These are phyloP conservation scores for Beauveria medogensis DNA, from an alignment of 2,329 filamentous ascomycete genomes.

Conservation along the genomic window DNA sequence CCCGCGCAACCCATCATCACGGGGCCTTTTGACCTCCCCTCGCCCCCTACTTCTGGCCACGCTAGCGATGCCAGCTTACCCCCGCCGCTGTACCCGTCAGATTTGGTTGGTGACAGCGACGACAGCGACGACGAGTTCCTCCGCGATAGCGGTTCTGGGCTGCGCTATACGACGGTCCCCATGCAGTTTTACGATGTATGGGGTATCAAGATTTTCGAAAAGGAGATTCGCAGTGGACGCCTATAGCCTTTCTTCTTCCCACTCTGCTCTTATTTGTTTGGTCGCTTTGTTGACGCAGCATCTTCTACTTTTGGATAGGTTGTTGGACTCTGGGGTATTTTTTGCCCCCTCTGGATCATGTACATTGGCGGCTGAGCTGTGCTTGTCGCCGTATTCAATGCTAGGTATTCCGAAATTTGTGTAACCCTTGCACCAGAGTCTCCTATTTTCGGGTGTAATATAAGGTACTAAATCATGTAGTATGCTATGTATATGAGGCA, in stretches of 20 bases:
- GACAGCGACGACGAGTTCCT: slow-evolving; percentile 29
- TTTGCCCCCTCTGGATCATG: background rate
- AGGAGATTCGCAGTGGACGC: slow-evolving; percentile 39
- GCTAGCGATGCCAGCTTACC: slow-evolving; percentile 20
- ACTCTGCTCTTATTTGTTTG: background rate
- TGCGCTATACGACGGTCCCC: slow-evolving; percentile 28
- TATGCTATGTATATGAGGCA: background rate
- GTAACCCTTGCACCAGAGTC: background rate
- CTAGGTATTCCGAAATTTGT: background rate
- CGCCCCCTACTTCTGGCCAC: slow-evolving; percentile 4
- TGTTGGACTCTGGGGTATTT: background rate
- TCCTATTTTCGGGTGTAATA: background rate
- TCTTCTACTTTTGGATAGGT: background rate
- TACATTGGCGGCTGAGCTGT: slow-evolving; percentile 1
- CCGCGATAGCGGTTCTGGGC: slow-evolving; percentile 23
- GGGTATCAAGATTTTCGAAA: slow-evolving; percentile 50
- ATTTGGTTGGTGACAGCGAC: slow-evolving; percentile 24
- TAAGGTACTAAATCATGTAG: background rate
- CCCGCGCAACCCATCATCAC: slow-evolving; percentile 15
- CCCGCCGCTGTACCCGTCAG: slow-evolving; percentile 21
- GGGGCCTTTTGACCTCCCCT: background rate
- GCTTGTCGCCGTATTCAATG: background rate
- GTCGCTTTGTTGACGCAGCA: background rate
- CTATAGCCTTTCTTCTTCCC: slow-evolving; percentile 15
- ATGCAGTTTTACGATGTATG: slow-evolving; percentile 32